Evolutionary conservation across 352 stramenopile genomes (phyloP).

Genomic region (Pythium insidiosum): DNA sequence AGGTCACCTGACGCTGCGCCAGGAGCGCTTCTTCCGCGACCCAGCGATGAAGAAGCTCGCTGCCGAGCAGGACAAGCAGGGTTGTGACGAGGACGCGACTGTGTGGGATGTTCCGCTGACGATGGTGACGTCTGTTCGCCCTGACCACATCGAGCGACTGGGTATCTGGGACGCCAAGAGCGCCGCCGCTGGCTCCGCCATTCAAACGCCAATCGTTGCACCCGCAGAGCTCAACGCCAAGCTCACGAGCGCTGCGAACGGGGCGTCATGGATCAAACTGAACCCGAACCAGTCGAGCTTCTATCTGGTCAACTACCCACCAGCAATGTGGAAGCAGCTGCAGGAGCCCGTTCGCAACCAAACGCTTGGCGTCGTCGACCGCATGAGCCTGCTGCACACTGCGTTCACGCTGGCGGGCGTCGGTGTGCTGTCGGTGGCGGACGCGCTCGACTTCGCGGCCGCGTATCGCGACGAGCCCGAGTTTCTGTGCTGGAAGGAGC

Average conservation of each 20-base stretch:
- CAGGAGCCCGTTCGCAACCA: constrained; percentile 39
- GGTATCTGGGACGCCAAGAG: constrained; percentile 67
- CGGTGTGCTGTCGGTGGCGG: constrained; percentile 33
- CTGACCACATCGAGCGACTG: constrained; percentile 31
- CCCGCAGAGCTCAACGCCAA: constrained; percentile 82
- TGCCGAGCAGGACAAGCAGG: too few relatives aligned
- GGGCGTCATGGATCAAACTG: constrained; percentile 89
- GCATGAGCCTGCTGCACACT: constrained; percentile 89
- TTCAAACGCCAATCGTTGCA: constrained; percentile 35
- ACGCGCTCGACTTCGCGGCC: constrained; percentile 52
- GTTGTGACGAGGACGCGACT: constrained; percentile 51
- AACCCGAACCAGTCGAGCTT: constrained; percentile 94
- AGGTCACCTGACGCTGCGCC: constrained; percentile 67
- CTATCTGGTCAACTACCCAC: constrained; percentile 91
- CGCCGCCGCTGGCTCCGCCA: neutral
- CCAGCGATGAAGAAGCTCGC: constrained; percentile 44
- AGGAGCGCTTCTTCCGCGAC: constrained; percentile 93
- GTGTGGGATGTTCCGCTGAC: constrained; percentile 87
- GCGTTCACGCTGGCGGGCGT: constrained; percentile 84
- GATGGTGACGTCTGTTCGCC: constrained; percentile 40
- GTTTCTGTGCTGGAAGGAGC: constrained; percentile 62
- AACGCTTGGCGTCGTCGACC: constrained; percentile 74
- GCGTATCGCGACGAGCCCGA: constrained; percentile 51
- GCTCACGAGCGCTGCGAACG: constrained; percentile 44
- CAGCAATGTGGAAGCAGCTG: constrained; percentile 80